phyloP scores from a whole-genome alignment of 805 yeast genomes.

The Scheffersomyces coipomensis region DNA sequence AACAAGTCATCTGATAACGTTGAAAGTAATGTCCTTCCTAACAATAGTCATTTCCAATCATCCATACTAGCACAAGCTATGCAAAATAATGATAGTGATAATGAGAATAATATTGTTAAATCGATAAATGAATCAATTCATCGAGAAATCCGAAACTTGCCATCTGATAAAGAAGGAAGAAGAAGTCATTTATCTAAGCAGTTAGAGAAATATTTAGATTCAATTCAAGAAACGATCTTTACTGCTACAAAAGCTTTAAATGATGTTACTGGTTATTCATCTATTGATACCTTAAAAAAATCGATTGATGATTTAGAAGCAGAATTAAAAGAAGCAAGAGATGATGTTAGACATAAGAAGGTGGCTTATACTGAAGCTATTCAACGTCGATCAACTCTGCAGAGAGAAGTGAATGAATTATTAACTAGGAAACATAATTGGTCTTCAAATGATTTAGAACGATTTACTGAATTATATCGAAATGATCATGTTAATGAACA shows the following conservation, averaged over 20 bases:
- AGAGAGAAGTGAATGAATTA: conserved; percentile 82
- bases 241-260: conserved; percentile 71
- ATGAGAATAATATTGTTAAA: conserved; percentile 1
- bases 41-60: background rate
- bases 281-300: conserved; percentile 68
- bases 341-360: conserved; percentile 49
- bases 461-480: conserved; percentile 78
- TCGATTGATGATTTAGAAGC: conserved; percentile 58
- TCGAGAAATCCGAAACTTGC: conserved; percentile 30
- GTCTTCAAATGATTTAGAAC: conserved; percentile 75
- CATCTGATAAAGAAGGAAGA: conserved; percentile 43
- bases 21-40: background rate
- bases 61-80: no score
- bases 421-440: conserved; percentile 82
- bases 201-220: conserved; percentile 49
- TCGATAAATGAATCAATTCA: conserved; percentile 10
- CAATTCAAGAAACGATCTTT: conserved; percentile 55
- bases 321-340: conserved; percentile 48
- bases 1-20: background rate
- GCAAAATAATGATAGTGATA: no score
- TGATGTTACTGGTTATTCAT: conserved; percentile 88
- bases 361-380: conserved; percentile 58
- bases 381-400: conserved; percentile 63
- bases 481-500: conserved; percentile 75
- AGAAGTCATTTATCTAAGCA: conserved; percentile 37